Evolutionary conservation across 768 basidiomycete genomes (phyloP).

Genomic region (Macrocybe gigantea): DNA sequence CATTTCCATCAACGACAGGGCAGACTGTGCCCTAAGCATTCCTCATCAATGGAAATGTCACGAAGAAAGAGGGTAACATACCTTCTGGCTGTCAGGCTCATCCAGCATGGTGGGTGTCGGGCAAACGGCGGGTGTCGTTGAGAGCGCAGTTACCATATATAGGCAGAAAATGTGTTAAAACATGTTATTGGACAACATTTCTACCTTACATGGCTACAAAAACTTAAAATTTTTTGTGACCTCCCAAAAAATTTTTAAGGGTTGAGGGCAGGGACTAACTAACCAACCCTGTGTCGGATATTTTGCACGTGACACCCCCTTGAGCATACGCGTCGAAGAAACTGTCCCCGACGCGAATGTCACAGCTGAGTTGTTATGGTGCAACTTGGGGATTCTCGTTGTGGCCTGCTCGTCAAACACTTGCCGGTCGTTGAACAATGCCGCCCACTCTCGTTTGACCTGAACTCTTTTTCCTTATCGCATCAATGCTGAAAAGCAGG

Average conservation of each 20-base stretch:
- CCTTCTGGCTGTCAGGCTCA: neutral
- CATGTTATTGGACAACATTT: neutral
- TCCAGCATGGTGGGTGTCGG: neutral
- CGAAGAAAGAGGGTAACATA: neutral
- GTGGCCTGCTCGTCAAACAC: too few species aligned
- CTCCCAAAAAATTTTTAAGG: conserved; percentile 1
- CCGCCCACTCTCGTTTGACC: too few species aligned
- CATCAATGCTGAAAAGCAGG: too few species aligned
- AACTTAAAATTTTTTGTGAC: neutral
- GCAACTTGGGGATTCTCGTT: too few species aligned
- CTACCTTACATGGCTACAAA: neutral
- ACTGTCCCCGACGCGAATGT: too few species aligned
- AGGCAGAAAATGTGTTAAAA: neutral
- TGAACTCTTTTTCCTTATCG: too few species aligned
- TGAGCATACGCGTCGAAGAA: neutral
- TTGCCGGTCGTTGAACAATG: too few species aligned
- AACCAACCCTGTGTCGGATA: conserved; percentile 1
- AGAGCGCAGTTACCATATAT: neutral
- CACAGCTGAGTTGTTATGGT: too few species aligned
- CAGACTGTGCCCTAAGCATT: neutral
- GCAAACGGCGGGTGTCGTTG: neutral
- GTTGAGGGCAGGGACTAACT: neutral
- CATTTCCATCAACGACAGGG: neutral
- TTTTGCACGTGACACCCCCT: conserved; percentile 2
- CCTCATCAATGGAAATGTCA: neutral